These are phyloP conservation scores for Pseudomassariella vexata DNA, from an alignment of 2,329 filamentous ascomycete species.

Conservation along the genomic window DNA sequence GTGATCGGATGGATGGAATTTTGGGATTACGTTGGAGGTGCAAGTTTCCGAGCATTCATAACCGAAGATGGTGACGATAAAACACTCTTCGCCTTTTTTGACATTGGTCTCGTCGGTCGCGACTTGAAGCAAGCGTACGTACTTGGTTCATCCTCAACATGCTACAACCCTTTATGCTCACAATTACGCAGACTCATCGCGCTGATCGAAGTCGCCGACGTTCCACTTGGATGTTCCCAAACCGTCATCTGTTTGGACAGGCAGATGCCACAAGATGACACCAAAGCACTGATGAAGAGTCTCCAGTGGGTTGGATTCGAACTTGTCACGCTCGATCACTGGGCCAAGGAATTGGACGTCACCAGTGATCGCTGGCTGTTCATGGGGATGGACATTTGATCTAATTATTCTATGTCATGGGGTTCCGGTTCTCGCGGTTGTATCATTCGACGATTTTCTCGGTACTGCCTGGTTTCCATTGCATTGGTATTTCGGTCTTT, in stretches of 20 bases:
- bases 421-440: constrained; percentile 5
- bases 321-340: constrained; percentile 72
- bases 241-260: constrained; percentile 81
- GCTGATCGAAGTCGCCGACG: constrained; percentile 79
- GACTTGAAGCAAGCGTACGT: constrained; percentile 85
- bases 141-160: neutral
- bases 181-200: constrained; percentile 64
- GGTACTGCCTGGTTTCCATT: constrained; percentile 1
- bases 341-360: constrained; percentile 58
- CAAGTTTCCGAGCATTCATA: constrained; percentile 82
- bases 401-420: constrained; percentile 4
- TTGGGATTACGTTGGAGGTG: constrained; percentile 80
- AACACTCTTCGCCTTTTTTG: constrained; percentile 84
- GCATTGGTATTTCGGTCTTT: constrained; percentile 7
- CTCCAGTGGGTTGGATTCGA: constrained; percentile 93
- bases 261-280: constrained; percentile 53
- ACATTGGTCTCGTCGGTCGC: constrained; percentile 60
- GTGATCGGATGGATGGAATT: constrained; percentile 67
- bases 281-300: constrained; percentile 68
- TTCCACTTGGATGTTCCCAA: constrained; percentile 68
- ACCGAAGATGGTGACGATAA: constrained; percentile 64
- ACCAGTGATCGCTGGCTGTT: constrained; percentile 79
- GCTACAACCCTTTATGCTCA: constrained; percentile 21
- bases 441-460: constrained; percentile 4
- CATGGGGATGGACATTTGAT: constrained; percentile 66